These are phyloP conservation scores for Psophocarpus tetragonolobus DNA, from an alignment of 306 rosid species.

Conservation along the genomic window DNA sequence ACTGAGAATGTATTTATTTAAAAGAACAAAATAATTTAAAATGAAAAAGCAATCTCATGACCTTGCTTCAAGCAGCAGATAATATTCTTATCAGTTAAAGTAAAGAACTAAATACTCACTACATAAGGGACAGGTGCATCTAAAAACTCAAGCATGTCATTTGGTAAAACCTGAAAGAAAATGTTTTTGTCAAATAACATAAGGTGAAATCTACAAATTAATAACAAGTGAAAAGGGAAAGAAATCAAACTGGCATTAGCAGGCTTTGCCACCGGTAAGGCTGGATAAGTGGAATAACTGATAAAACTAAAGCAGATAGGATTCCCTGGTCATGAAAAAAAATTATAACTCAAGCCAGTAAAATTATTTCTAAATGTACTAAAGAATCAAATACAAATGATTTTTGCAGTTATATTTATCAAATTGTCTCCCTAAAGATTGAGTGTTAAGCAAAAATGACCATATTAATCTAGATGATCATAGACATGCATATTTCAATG, in stretches of 20 bases:
- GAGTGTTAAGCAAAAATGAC: not conserved
- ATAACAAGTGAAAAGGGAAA: conserved; percentile 24
- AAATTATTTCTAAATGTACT: not conserved
- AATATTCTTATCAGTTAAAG: conserved; percentile 14
- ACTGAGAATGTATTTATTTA: not conserved
- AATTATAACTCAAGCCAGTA: not conserved
- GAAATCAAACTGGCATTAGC: conserved; percentile 85
- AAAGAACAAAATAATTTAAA: conserved; percentile 15
- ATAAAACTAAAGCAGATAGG: conserved; percentile 86
- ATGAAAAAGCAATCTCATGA: conserved; percentile 19
- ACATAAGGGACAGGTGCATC: conserved; percentile 98
- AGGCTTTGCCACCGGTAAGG: conserved; percentile 99
- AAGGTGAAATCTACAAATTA: conserved; percentile 17
- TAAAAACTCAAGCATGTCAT: conserved; percentile 96
- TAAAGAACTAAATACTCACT: conserved; percentile 59
- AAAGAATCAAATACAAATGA: not conserved
- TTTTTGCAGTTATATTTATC: not conserved
- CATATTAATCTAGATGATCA: conserved; percentile 11
- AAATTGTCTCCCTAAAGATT: not conserved
- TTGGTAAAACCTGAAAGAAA: conserved; percentile 80
- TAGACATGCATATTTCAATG: not conserved
- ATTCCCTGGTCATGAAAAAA: conserved; percentile 68
- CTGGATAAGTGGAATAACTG: conserved; percentile 89
- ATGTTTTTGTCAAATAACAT: conserved; percentile 35
- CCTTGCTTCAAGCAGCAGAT: conserved; percentile 19